These are phyloP conservation scores for Irineochytrium annulatum DNA, from an alignment of 192 early-diverging fungal species.

Conservation along the genomic window DNA sequence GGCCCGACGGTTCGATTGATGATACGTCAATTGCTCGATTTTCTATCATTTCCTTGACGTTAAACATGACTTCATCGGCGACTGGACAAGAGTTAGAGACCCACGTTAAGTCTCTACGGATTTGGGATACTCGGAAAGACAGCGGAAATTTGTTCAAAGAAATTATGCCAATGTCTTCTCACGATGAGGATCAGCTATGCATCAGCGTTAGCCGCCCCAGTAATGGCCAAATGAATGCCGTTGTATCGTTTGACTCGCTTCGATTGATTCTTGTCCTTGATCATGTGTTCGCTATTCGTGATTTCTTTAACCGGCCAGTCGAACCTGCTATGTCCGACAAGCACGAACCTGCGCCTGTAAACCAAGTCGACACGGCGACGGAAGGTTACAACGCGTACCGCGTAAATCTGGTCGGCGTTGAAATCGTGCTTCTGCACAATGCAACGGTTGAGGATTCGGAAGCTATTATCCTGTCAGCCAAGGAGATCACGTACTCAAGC, in stretches of 20 bases:
- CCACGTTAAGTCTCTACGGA: constrained; percentile 63
- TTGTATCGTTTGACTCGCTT: constrained; percentile 77
- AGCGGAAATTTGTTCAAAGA: constrained; percentile 77
- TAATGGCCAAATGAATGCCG: constrained; percentile 48
- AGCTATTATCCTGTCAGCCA: constrained; percentile 80
- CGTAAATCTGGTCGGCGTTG: constrained; percentile 72
- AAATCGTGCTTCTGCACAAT: constrained; percentile 82
- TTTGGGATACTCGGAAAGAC: constrained; percentile 75
- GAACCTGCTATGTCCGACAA: constrained; percentile 11
- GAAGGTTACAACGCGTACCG: constrained; percentile 54
- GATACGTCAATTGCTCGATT: constrained; percentile 50
- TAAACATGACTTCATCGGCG: no score
- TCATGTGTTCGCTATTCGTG: constrained; percentile 72
- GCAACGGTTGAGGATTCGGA: constrained; percentile 68
- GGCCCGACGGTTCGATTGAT: constrained; percentile 42
- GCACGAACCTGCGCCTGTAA: constrained; percentile 1
- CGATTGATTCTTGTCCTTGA: constrained; percentile 83
- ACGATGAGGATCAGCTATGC: constrained; percentile 59
- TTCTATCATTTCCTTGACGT: constrained; percentile 25
- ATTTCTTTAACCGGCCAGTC: constrained; percentile 55
- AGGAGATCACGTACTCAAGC: constrained; percentile 75
- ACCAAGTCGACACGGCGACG: neutral
- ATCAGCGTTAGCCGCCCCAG: constrained; percentile 35
- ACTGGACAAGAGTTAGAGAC: no score
- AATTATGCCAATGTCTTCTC: constrained; percentile 67